phyloP scores from a whole-genome alignment of 306 rosid genomes.

The Lablab purpureus region DNA sequence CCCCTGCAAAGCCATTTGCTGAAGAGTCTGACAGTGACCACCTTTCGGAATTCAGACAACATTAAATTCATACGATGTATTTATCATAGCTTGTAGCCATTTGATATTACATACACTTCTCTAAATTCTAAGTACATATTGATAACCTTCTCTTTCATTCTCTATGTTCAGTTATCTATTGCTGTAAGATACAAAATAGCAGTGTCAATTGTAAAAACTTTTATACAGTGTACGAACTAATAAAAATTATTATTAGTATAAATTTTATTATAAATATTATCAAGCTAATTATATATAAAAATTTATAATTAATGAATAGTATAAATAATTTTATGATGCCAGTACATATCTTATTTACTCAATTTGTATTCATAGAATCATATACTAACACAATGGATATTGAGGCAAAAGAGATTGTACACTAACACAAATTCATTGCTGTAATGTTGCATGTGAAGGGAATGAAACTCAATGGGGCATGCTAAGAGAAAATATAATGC shows the following conservation, averaged over 20 bases:
- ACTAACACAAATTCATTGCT: background rate
- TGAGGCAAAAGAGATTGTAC: background rate
- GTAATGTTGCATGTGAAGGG: slow-evolving; percentile 22
- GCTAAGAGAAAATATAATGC: slow-evolving; percentile 7
- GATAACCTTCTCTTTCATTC: slow-evolving; percentile 13
- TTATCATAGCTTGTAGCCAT: slow-evolving; percentile 35
- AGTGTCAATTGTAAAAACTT: background rate
- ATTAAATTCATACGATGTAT: slow-evolving; percentile 34
- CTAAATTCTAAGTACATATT: slow-evolving; percentile 18
- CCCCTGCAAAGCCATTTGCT: background rate
- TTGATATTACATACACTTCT: slow-evolving; percentile 28
- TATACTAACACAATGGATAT: background rate
- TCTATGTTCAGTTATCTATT: slow-evolving; percentile 8
- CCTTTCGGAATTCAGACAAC: slow-evolving; percentile 18
- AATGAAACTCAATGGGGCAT: slow-evolving; percentile 6
- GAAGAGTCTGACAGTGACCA: slow-evolving; percentile 23
- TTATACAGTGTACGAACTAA: background rate
- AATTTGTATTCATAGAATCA: slow-evolving; percentile 9
- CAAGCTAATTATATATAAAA: background rate
- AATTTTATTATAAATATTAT: background rate
- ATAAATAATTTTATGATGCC: too few species aligned
- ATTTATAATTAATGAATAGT: background rate
- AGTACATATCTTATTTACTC: background rate
- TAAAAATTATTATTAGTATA: background rate
- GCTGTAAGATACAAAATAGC: background rate